Base-by-base conservation (phyloP, 2,329 filamentous ascomycete genomes). In the Fusarium brachygibbosum region DNA sequence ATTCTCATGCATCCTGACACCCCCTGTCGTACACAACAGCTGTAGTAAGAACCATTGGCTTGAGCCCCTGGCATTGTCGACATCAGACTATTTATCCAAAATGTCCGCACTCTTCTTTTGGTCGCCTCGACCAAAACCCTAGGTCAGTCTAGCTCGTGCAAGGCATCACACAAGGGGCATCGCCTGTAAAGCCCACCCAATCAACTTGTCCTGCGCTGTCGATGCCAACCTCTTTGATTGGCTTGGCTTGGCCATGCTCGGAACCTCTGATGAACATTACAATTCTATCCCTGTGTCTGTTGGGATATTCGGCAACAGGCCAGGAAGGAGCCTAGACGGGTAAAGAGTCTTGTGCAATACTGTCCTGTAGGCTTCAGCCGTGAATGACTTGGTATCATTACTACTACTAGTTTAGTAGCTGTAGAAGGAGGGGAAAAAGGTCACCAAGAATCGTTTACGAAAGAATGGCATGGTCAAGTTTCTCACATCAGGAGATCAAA, bases 11-110 rank as follows among this genome's bases (percentile, higher is more conserved):
- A 68, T 11, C 45, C 66, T 28, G 21, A 31, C 1, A 42, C 3
- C 23, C 34, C 66, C 58, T 63, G 46, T 37, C 51, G 23, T 29
- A 28, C 34, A 14, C 17, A 38, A 12, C 56, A 38, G 50, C 40
- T 59, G 49, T 63, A 40, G 57, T 51, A 17, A 38, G 72, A 74
- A 74, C 70, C 56, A 65, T 66, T 74, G 72, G 72, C 66, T 52
- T 69, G 58, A 73, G 59, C 72, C 72, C 63, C 66, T 73, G 63
- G 31, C 49, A 63, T 61, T 49, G 52, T 60, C 49, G 67, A 58
- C 64, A 66, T 65, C 66, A 52, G 40, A 69, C 51, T 61, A 16
- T 25, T 50, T 40, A 17, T 38, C 55, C 29, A 28, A 35, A 25
- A 38, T 50, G 23, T 38, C 32, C n/a, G 23, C 19, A 29, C 25